A percentile compares a stretch with the other conserved stretches of the same genome.
Evolutionary conservation across 257 asterid genomes (phyloP).

Genomic region (Primulina tabacum): DNA sequence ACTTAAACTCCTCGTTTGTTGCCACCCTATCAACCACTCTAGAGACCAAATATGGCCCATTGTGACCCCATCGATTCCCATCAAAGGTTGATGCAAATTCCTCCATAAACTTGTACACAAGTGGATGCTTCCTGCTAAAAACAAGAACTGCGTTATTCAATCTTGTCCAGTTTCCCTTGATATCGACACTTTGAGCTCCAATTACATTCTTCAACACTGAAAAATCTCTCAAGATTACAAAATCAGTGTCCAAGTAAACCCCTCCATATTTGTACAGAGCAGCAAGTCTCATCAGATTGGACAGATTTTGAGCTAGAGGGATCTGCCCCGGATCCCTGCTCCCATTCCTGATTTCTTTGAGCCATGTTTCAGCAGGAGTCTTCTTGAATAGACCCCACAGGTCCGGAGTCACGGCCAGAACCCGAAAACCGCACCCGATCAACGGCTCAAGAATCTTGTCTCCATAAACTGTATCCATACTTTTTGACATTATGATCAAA

Average conservation of each 20-base stretch:
- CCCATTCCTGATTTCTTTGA: slow-evolving; percentile 44
- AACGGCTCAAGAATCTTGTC: slow-evolving; percentile 36
- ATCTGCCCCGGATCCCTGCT: slow-evolving; percentile 50
- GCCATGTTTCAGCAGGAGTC: slow-evolving; percentile 62
- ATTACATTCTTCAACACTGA: slow-evolving; percentile 49
- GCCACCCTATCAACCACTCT: slow-evolving; percentile 50
- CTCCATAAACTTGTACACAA: slow-evolving; percentile 55
- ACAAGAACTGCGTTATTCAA: slow-evolving; percentile 64
- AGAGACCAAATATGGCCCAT: slow-evolving; percentile 72
- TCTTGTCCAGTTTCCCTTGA: slow-evolving; percentile 61
- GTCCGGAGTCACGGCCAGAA: slow-evolving; percentile 43
- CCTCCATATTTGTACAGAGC: slow-evolving; percentile 68
- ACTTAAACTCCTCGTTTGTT: slow-evolving; percentile 19
- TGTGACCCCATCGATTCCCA: slow-evolving; percentile 76
- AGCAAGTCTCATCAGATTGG: slow-evolving; percentile 62
- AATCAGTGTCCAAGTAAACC: slow-evolving; percentile 61
- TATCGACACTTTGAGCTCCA: slow-evolving; percentile 58
- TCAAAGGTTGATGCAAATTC: slow-evolving; percentile 61
- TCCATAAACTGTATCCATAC: slow-evolving; percentile 54
- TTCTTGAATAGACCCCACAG: slow-evolving; percentile 32
- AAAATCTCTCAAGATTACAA: slow-evolving; percentile 50
- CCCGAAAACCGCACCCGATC: slow-evolving; percentile 36
- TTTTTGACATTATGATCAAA: slow-evolving; percentile 48
- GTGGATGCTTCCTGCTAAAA: slow-evolving; percentile 54
- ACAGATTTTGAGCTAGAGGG: slow-evolving; percentile 57